Evolutionary conservation across 179 eudicot species (phyloP).

Genomic region (Gypsophila paniculata): DNA sequence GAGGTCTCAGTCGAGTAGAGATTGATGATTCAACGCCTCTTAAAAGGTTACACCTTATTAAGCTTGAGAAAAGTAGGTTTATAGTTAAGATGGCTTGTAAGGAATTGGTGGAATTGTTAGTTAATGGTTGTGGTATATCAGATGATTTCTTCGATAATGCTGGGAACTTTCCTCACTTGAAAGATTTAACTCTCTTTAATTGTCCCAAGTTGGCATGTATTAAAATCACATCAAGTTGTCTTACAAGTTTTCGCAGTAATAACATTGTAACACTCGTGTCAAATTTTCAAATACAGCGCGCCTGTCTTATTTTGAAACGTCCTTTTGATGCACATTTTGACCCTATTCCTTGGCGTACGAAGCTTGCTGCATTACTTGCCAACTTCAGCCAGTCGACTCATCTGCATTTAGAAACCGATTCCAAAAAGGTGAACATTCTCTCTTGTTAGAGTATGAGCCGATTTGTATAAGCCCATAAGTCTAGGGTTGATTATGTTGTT

Average conservation of each 20-base stretch:
- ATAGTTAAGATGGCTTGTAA: constrained; percentile 1
- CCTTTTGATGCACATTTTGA: neutral
- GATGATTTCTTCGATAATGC: neutral
- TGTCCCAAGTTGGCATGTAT: constrained; percentile 12
- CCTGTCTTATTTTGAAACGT: neutral
- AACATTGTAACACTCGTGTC: constrained; percentile 10
- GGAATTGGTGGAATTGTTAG: neutral
- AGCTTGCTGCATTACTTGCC: constrained; percentile 13
- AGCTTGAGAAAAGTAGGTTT: neutral
- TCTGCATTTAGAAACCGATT: constrained; percentile 1
- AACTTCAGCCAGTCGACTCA: constrained; percentile 9
- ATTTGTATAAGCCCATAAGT: no score
- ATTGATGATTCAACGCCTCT: neutral
- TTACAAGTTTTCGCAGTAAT: neutral
- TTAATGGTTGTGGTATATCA: neutral
- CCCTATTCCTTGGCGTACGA: neutral
- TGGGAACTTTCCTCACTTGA: neutral
- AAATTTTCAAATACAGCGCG: neutral
- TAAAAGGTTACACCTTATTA: neutral
- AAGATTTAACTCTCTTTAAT: neutral
- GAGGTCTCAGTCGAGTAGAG: neutral
- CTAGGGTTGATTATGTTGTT: no score
- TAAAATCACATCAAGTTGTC: neutral
- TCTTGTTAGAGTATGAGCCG: no score
- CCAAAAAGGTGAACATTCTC: neutral